phyloP scores from a whole-genome alignment of 2,329 filamentous ascomycete genomes.

The Claviceps cyperi region DNA sequence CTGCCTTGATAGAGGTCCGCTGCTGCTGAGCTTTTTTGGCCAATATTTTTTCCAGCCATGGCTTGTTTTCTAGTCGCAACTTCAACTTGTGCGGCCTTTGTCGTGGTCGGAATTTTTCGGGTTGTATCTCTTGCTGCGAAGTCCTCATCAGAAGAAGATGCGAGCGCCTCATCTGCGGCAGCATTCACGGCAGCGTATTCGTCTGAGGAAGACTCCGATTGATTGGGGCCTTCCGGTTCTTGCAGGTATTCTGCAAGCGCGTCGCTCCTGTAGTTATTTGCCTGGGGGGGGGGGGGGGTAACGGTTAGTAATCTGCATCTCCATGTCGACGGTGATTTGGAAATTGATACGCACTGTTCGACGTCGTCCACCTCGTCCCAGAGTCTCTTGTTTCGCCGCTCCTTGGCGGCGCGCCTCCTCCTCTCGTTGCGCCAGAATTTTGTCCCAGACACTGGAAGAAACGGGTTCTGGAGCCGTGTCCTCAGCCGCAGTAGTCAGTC shows the following conservation, averaged over 20 bases:
- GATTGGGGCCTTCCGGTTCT: constrained; percentile 14
- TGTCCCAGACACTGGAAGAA: constrained; percentile 70
- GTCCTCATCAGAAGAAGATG: constrained; percentile 18
- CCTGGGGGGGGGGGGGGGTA: constrained; percentile 10
- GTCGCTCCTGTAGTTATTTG: constrained; percentile 21
- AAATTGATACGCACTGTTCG: constrained; percentile 25
- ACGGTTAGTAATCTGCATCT: neutral
- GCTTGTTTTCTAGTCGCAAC: constrained; percentile 13
- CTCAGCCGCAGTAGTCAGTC: constrained; percentile 35
- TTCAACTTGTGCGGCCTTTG: constrained; percentile 11
- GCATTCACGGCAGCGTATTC: constrained; percentile 19
- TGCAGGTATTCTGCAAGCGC: constrained; percentile 9
- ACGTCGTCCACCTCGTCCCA: constrained; percentile 73
- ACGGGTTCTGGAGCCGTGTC: constrained; percentile 39
- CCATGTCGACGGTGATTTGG: neutral
- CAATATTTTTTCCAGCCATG: constrained; percentile 16
- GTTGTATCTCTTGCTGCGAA: constrained; percentile 21
- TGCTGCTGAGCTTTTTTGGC: constrained; percentile 12
- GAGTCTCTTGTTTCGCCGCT: constrained; percentile 51
- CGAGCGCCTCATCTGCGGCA: constrained; percentile 12
- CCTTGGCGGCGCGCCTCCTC: constrained; percentile 60
- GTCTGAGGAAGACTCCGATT: constrained; percentile 21
- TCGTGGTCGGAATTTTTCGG: constrained; percentile 13
- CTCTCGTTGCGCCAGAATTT: constrained; percentile 73
- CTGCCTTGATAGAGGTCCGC: neutral